A percentile compares a stretch with the other conserved stretches of the same genome.
Evolutionary conservation across 2,329 filamentous ascomycete species (phyloP).

Genomic region (Colletotrichum somersetense): DNA sequence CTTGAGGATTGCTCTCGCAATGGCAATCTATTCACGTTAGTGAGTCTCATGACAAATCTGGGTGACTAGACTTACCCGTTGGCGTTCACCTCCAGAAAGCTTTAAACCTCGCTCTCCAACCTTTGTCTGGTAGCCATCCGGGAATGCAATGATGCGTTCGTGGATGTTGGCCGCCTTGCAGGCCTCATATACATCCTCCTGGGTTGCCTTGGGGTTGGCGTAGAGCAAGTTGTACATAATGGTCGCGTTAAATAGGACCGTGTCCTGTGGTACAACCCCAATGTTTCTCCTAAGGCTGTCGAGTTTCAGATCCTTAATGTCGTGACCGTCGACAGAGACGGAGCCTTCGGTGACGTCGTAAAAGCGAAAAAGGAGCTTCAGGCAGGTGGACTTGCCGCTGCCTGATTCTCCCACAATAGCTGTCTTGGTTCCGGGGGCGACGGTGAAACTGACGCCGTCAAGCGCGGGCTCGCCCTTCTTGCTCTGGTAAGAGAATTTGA

Average conservation of each 20-base stretch:
- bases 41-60: not conserved
- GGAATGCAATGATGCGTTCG: constrained; percentile 65
- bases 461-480: constrained; percentile 54
- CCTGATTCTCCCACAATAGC: constrained; percentile 62
- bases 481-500: constrained; percentile 58
- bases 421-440: constrained; percentile 58
- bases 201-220: constrained; percentile 61
- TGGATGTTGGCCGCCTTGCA: constrained; percentile 68
- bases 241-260: constrained; percentile 64
- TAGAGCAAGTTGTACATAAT: constrained; percentile 69
- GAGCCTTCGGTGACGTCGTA: constrained; percentile 62
- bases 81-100: constrained; percentile 71
- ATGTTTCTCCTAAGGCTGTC: constrained; percentile 56
- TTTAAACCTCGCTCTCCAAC: constrained; percentile 66
- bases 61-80: constrained; percentile 56
- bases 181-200: constrained; percentile 64
- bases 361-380: constrained; percentile 64
- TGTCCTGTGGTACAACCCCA: constrained; percentile 60
- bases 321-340: constrained; percentile 60
- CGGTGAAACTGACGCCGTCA: constrained; percentile 56
- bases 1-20: constrained; percentile 75
- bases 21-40: constrained; percentile 58
- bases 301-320: constrained; percentile 58
- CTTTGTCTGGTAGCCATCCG: constrained; percentile 65
- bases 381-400: constrained; percentile 62